A percentile compares a stretch with the other conserved stretches of the same genome.
Evolutionary conservation across 352 stramenopile species (phyloP).

Genomic region (Phytophthora rubi): DNA sequence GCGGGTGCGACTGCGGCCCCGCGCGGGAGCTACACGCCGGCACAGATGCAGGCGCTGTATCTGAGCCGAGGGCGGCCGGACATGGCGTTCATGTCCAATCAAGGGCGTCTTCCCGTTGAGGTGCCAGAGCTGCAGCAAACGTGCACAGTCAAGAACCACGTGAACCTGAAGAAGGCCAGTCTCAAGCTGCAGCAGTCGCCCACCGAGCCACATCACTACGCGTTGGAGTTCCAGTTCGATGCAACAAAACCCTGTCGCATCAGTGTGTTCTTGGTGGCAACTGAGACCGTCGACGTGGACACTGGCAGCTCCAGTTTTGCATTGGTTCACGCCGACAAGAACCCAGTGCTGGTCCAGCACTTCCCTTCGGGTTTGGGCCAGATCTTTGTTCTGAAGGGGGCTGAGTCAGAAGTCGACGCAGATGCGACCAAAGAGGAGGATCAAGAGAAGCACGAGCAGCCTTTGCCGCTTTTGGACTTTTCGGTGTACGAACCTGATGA

Average conservation of each 20-base stretch:
- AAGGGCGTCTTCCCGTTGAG: conserved; percentile 52
- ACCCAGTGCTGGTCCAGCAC: conserved; percentile 42
- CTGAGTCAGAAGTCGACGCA: conserved; percentile 12
- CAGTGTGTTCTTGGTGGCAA: conserved; percentile 65
- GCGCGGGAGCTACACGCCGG: conserved; percentile 72
- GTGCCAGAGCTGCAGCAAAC: conserved; percentile 87
- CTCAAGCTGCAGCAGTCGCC: conserved; percentile 56
- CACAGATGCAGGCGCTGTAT: conserved; percentile 86
- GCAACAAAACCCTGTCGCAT: conserved; percentile 76
- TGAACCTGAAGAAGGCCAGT: conserved; percentile 85
- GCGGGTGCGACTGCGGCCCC: conserved; percentile 45
- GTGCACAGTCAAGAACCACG: conserved; percentile 82
- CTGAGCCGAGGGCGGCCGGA: conserved; percentile 76
- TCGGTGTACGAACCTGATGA: conserved; percentile 43
- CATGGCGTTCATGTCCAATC: conserved; percentile 88
- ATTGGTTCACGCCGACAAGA: conserved; percentile 54
- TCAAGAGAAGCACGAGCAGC: conserved; percentile 15
- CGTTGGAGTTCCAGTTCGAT: conserved; percentile 81
- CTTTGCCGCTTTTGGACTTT: conserved; percentile 51
- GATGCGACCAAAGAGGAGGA: conserved; percentile 5
- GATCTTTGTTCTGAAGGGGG: conserved; percentile 45
- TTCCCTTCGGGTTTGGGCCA: conserved; percentile 64
- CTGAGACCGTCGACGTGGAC: conserved; percentile 73
- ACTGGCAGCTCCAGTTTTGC: conserved; percentile 68
- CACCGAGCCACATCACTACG: conserved; percentile 34